Base-by-base conservation (phyloP, 192 early-diverging fungal species). In the Dissophora globulifera region DNA sequence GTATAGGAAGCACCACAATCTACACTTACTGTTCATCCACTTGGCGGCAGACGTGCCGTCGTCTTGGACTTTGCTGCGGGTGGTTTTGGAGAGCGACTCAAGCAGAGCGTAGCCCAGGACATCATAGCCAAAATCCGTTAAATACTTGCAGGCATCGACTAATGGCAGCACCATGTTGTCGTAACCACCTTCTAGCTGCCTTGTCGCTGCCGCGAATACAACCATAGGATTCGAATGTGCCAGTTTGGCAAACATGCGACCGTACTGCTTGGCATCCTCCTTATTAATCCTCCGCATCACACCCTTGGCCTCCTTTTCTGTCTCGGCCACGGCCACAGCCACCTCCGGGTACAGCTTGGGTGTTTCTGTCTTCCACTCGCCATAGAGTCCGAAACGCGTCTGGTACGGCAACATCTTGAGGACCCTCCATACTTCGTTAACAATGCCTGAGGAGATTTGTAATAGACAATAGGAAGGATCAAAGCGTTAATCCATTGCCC, bases 111-210 rank as follows among this genome's bases (percentile, higher is more conserved):
- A 94, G 0, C 69, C 79, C 20, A 94, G 67, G 19, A 94, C 87
- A 62, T 95, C 94, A 32, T 92, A 91, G 13, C 85, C 84, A 29
- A 95, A 86, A 4, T 86, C 78, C 17, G 88, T 87, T 30, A 95
- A 62, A 64, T 94, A 93, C 20, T 86, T 80, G 43, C 87, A 88
- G n/a, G 88, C 86, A 33, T 95, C 94, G 0, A 93, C 94, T 46
- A 95, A 79, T 1, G 81, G 78, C 9, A 82, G 71, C 11, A 90
- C 91, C 82, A 92, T 69, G 61, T 94, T 95, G 63, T 93, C 89
- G 76, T 93, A 93, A 16, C 62, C 61, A 4, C 69, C 66, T 67
- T 92, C 85, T 3, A 94, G 71, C 38, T 85, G 87, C 25, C 87
- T 84, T 38, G 93, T 78, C 31, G 92, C 85, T 49, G 87, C 82